phyloP scores from a whole-genome alignment of 2,329 filamentous ascomycete species.

The Teratosphaeriaceae sp. region DNA sequence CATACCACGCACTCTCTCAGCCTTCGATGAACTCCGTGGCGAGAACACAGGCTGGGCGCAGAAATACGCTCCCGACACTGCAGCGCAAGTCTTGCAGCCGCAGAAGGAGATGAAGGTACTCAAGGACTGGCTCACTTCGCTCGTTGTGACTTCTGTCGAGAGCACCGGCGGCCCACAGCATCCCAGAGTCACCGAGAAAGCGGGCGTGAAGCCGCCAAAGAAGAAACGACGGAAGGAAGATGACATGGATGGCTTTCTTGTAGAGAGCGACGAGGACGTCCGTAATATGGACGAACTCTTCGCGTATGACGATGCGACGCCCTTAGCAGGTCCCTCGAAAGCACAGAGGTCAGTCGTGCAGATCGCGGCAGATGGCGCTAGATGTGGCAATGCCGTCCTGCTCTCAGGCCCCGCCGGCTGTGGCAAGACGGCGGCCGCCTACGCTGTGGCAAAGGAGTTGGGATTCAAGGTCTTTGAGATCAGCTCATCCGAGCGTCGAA shows the following conservation, averaged over 20 bases:
- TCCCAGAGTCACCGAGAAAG: constrained; percentile 11
- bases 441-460: constrained; percentile 85
- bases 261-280: constrained; percentile 69
- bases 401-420: constrained; percentile 84
- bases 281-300: constrained; percentile 62
- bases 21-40: constrained; percentile 73
- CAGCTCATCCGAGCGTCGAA: constrained; percentile 74
- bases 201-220: constrained; percentile 45
- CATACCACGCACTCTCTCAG: constrained; percentile 58
- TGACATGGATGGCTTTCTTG: constrained; percentile 72
- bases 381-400: constrained; percentile 69
- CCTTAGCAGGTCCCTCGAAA: constrained; percentile 4
- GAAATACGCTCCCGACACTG: constrained; percentile 71
- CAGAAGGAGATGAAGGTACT: constrained; percentile 65
- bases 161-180: constrained; percentile 44
- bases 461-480: constrained; percentile 95
- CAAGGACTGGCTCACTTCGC: constrained; percentile 70
- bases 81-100: constrained; percentile 67
- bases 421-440: constrained; percentile 88
- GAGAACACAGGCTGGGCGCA: constrained; percentile 70
- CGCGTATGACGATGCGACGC: constrained; percentile 45
- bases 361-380: constrained; percentile 28
- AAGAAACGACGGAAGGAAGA: constrained; percentile 54
- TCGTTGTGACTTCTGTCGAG: constrained; percentile 72
- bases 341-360: constrained; percentile 34